Conservation (phyloP, 352 stramenopile genomes). For the Phytophthora ohioensis region DNA sequence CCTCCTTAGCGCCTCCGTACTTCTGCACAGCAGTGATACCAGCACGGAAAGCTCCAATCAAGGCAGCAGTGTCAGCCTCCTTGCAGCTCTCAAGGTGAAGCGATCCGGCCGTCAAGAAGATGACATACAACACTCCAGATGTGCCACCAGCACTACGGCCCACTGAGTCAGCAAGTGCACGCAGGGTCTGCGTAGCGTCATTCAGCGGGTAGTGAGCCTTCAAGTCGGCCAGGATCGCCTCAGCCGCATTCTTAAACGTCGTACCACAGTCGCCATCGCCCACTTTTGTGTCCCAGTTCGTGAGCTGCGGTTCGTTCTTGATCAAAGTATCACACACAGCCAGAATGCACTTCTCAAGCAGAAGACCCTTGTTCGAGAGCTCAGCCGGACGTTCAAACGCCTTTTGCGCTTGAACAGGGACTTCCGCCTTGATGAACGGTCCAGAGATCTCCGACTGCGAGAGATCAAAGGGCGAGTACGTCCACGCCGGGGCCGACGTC, state of each 20-base stretch:
- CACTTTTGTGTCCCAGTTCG: constrained; percentile 95
- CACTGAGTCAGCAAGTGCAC: constrained; percentile 70
- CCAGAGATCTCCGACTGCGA: constrained; percentile 41
- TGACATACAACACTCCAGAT: constrained; percentile 94
- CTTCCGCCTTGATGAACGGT: constrained; percentile 46
- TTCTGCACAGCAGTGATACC: constrained; percentile 87
- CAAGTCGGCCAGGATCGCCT: constrained; percentile 82
- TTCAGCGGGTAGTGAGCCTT: constrained; percentile 69
- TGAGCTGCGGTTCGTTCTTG: constrained; percentile 92
- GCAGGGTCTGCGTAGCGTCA: constrained; percentile 61
- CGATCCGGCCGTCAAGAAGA: constrained; percentile 89
- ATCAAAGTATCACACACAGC: constrained; percentile 84
- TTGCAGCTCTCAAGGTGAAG: constrained; percentile 59
- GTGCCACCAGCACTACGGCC: constrained; percentile 92
- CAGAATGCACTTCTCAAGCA: constrained; percentile 70
- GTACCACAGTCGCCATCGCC: constrained; percentile 98
- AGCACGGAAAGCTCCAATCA: constrained; percentile 63
- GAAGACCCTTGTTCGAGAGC: constrained; percentile 46
- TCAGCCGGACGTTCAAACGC: constrained; percentile 50
- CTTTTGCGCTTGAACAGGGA: constrained; percentile 33
- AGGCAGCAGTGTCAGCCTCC: constrained; percentile 45
- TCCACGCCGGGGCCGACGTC: constrained; percentile 74
- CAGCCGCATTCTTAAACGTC: constrained; percentile 95
- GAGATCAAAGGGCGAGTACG: constrained; percentile 58
- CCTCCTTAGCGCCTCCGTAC: constrained; percentile 95